A percentile compares a stretch with the other conserved stretches of the same genome.
Conservation (phyloP, 2,329 filamentous ascomycete species). For the Cladophialophora psammophila region DNA sequence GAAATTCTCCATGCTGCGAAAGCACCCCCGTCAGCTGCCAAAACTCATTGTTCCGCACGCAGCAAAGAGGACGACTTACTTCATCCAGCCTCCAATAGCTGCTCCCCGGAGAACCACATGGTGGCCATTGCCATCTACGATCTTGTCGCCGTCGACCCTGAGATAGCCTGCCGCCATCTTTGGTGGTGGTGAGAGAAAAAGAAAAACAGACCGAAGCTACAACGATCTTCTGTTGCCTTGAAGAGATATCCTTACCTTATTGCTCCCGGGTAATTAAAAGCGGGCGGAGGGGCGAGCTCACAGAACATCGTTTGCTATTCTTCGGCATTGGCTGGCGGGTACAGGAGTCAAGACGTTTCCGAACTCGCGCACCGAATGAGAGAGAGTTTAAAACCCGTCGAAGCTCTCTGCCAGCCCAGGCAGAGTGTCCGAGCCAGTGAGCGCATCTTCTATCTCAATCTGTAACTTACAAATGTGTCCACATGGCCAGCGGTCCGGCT, state of each 20-base stretch:
- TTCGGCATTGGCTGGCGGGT: background rate
- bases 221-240: no score
- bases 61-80: slow-evolving; percentile 33
- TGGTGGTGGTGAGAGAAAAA: background rate
- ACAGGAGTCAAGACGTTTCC: no score
- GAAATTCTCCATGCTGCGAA: slow-evolving; percentile 65
- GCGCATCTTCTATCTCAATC: background rate
- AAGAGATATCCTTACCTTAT: background rate
- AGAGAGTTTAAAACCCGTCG: no score
- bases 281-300: background rate
- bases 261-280: slow-evolving; percentile 5
- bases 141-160: slow-evolving; percentile 51
- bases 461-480: background rate
- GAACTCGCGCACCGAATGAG: no score
- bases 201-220: background rate
- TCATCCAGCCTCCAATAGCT: slow-evolving; percentile 56
- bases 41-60: background rate
- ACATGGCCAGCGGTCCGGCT: slow-evolving; percentile 14
- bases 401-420: no score
- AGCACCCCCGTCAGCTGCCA: background rate
- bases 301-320: background rate
- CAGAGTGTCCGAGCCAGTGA: background rate
- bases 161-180: slow-evolving; percentile 42
- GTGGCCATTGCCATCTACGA: slow-evolving; percentile 57
- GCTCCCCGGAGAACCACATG: slow-evolving; percentile 55